These are phyloP conservation scores for Penicillium ochrochloron DNA, from an alignment of 495 filamentous ascomycete genomes.

Conservation along the genomic window DNA sequence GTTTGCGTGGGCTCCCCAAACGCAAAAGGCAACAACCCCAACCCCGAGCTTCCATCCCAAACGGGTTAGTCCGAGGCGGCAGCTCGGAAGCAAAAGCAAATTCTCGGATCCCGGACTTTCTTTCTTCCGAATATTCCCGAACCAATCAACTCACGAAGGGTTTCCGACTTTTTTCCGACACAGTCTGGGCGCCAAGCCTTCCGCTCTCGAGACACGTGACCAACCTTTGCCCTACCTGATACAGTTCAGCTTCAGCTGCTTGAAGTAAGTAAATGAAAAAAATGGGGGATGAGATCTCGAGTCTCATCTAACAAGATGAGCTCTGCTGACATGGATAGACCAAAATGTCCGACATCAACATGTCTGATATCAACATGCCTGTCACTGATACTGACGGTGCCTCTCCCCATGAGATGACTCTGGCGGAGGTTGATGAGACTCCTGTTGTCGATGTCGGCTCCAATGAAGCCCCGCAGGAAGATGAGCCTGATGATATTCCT, in stretches of 20 bases:
- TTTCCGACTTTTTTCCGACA: background rate
- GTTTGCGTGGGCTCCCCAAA: background rate
- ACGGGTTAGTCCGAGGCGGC: background rate
- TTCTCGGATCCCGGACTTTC: background rate
- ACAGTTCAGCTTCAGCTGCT: background rate
- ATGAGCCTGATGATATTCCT: background rate
- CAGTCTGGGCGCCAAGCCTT: background rate
- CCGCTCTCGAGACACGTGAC: background rate
- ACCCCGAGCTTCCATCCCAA: background rate
- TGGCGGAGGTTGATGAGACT: background rate
- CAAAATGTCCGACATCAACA: background rate
- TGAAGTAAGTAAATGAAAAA: constrained; percentile 4
- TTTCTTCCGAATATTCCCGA: background rate
- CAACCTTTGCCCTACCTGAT: background rate
- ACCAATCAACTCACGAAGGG: background rate
- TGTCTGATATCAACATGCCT: too few species aligned
- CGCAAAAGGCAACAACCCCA: too few species aligned
- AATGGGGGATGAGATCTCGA: background rate
- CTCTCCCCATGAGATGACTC: background rate
- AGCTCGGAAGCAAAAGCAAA: background rate
- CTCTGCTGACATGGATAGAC: background rate
- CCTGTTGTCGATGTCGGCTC: background rate
- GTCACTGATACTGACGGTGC: background rate
- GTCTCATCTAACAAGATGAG: background rate
- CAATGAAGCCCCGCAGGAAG: background rate